Evolutionary conservation across 225 moss, liverwort and hornwort species (phyloP), one percentile per base, ranked within the genome.

Genomic region (Physcomitrium patens): DNA sequence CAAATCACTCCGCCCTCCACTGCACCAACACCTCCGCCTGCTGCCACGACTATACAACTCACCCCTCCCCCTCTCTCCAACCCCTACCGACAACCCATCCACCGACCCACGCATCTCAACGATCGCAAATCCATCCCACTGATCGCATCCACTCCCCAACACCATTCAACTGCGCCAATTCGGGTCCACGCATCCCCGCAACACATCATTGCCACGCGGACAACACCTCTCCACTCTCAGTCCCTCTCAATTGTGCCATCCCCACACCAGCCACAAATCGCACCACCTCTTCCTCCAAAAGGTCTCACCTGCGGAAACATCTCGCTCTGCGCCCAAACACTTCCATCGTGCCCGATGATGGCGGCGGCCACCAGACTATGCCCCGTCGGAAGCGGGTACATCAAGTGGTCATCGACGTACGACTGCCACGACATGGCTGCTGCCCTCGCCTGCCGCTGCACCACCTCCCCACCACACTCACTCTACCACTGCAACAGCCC

Each of bases 391-490:
- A 85, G 27, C 55, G 59, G 69, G 71, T 71, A 70, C 76, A 75
- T 76, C 80, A 90, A 76, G 71, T 90, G 87, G 14, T 90, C 90
- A 55, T 90, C 87, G 58, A 90, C 60, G 49, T 61, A 92, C 46
- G 81, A 12, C 61, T 92, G 84, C 92, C 92, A 92, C 60, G 92
- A 86, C 90, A 88, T 90, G 81, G 70, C 81, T 79, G 67, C 72
- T 57, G 48, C 44, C 13, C 73, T 74, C 37, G 28, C 49, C 71
- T 22, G 65, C 71, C 58, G 27, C 11, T 9, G 59, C 50, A 16
- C 8, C 57, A 19, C 58, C 50, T 51, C 50, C 50, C 17, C 9
- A 12, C 13, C 46, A 11, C 55, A 14, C 62, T 7, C 2, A 49
- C 61, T 27, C 47, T 44, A 37, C 28, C 6, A 22, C 2, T 19